Evolutionary conservation across 192 early-diverging fungal species (phyloP).

Genomic region (Rhizoclosmatium sp.): DNA sequence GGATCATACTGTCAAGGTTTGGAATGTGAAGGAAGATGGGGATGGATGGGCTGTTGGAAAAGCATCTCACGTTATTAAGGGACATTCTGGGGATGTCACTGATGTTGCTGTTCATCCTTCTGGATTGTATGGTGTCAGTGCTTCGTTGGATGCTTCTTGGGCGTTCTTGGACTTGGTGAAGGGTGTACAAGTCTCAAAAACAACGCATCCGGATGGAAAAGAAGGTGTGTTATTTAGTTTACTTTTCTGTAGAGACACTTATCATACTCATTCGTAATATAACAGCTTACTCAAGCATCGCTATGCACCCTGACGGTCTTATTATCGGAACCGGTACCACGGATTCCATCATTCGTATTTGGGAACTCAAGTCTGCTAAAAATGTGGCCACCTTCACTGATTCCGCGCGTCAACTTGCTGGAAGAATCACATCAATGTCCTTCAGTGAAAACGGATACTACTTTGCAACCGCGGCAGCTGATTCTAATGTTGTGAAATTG

Average conservation of each 20-base stretch:
- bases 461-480: conserved; percentile 79
- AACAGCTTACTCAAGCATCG: conserved; percentile 67
- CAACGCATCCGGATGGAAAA: conserved; percentile 50
- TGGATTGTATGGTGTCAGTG: conserved; percentile 81
- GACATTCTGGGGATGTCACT: conserved; percentile 75
- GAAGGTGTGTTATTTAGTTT: conserved; percentile 44
- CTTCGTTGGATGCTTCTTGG: conserved; percentile 81
- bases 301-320: conserved; percentile 94
- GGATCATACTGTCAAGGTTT: conserved; percentile 83
- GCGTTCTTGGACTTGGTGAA: conserved; percentile 78
- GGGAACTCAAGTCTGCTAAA: conserved; percentile 80
- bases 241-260: not conserved
- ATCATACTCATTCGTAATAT: not conserved
- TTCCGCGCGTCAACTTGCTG: conserved; percentile 36
- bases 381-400: conserved; percentile 70
- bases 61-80: conserved; percentile 62
- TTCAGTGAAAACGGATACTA: conserved; percentile 97
- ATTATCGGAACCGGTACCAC: conserved; percentile 81
- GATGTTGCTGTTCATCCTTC: conserved; percentile 82
- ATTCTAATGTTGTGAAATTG: conserved; percentile 73
- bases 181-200: conserved; percentile 59
- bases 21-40: conserved; percentile 40
- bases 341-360: conserved; percentile 77
- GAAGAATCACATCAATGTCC: conserved; percentile 71
- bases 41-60: conserved; percentile 32